Conservation (phyloP, 345 rosid species). For the Rubroshorea leprosula region DNA sequence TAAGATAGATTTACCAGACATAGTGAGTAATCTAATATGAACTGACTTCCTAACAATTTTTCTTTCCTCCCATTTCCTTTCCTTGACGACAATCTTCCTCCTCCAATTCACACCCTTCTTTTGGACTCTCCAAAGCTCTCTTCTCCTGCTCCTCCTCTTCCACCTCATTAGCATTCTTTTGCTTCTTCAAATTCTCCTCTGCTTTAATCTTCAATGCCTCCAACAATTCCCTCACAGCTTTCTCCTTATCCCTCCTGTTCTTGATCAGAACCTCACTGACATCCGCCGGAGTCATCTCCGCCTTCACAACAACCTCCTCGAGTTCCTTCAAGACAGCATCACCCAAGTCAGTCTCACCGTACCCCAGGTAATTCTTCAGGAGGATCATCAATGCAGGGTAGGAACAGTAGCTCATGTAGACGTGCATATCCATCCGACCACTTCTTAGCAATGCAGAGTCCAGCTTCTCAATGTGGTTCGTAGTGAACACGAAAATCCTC, state of each 20-base stretch:
- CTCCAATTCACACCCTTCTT: slow-evolving; percentile 29
- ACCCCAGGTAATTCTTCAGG: slow-evolving; percentile 58
- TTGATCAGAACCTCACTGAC: slow-evolving; percentile 76
- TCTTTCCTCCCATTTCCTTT: too few species aligned
- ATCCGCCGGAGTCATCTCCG: slow-evolving; percentile 95
- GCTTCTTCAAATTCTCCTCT: slow-evolving; percentile 33
- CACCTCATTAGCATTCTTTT: slow-evolving; percentile 21
- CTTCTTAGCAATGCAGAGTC: slow-evolving; percentile 87
- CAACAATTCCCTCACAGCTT: slow-evolving; percentile 53
- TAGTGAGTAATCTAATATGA: too few species aligned
- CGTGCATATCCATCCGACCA: slow-evolving; percentile 98
- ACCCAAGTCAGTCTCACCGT: slow-evolving; percentile 30
- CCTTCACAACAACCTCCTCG: slow-evolving; percentile 42
- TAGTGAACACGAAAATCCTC: slow-evolving; percentile 89
- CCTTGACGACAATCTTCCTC: slow-evolving; percentile 27
- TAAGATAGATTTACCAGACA: too few species aligned
- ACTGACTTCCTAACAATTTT: too few species aligned
- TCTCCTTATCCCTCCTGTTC: slow-evolving; percentile 51
- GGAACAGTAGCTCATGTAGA: slow-evolving; percentile 74
- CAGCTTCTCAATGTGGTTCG: slow-evolving; percentile 86
- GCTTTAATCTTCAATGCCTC: slow-evolving; percentile 42
- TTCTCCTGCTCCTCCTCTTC: slow-evolving; percentile 60
- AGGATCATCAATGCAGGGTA: slow-evolving; percentile 65
- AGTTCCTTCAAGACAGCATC: slow-evolving; percentile 34
- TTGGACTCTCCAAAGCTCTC: slow-evolving; percentile 70